Conservation (phyloP, 345 rosid genomes). For the Citrus trifoliata region DNA sequence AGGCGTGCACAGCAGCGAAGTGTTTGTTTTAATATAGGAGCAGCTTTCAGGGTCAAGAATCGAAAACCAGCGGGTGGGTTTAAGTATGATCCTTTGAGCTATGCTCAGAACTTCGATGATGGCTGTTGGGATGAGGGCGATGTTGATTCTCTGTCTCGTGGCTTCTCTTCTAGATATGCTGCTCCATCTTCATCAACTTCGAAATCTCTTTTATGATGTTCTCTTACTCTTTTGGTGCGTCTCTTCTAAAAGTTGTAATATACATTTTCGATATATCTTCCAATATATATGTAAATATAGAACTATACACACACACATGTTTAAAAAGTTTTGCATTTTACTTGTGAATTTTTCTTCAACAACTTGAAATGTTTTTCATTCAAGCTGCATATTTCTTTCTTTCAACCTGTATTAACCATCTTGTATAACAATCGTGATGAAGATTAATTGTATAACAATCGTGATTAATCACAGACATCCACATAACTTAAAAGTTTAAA, state of each 20-base stretch:
- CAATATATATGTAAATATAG: background rate
- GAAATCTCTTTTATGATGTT: background rate
- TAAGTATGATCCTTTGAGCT: slow-evolving; percentile 44
- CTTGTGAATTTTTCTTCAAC: background rate
- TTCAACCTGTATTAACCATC: too few species aligned
- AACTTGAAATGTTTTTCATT: background rate
- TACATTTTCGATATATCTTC: background rate
- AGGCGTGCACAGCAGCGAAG: background rate
- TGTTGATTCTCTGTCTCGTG: slow-evolving; percentile 18
- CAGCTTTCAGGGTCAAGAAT: slow-evolving; percentile 11
- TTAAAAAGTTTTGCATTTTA: background rate
- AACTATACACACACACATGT: background rate
- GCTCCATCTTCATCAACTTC: slow-evolving; percentile 17
- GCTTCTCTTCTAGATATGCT: slow-evolving; percentile 42
- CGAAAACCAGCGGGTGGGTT: slow-evolving; percentile 32
- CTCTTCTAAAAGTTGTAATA: background rate
- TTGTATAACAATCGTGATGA: background rate
- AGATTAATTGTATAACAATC: background rate
- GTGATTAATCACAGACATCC: background rate
- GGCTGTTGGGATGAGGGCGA: slow-evolving; percentile 29
- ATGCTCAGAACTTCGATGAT: slow-evolving; percentile 51
- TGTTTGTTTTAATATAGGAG: slow-evolving; percentile 12
- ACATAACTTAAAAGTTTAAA: background rate
- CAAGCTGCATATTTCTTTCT: background rate
- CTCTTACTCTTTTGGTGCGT: background rate